These are phyloP conservation scores for Tubosaeta sp. DNA, from an alignment of 768 basidiomycete species.

Conservation along the genomic window DNA sequence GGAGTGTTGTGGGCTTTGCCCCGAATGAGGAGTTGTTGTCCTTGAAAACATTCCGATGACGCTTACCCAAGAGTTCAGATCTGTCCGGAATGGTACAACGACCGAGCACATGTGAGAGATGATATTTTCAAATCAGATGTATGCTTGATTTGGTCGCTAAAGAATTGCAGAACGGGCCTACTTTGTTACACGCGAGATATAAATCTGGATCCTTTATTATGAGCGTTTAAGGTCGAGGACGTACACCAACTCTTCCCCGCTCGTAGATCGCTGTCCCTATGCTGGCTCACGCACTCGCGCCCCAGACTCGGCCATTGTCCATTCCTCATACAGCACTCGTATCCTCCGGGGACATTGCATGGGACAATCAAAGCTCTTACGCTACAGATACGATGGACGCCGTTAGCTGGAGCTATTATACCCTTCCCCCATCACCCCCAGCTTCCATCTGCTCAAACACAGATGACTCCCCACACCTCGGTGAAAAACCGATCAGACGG, in stretches of 20 bases:
- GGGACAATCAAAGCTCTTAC: slow-evolving; percentile 43
- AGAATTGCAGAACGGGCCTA: slow-evolving; percentile 22
- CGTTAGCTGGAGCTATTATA: slow-evolving; percentile 48
- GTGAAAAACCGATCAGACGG: slow-evolving; percentile 48
- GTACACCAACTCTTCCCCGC: slow-evolving; percentile 17
- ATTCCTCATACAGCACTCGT: slow-evolving; percentile 58
- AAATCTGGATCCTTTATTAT: slow-evolving; percentile 24
- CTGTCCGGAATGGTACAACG: slow-evolving; percentile 25
- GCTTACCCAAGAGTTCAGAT: slow-evolving; percentile 26
- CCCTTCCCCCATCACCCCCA: slow-evolving; percentile 46
- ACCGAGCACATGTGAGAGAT: slow-evolving; percentile 30
- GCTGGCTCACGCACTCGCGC: slow-evolving; percentile 11
- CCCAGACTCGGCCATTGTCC: slow-evolving; percentile 33
- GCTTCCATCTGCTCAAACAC: slow-evolving; percentile 41
- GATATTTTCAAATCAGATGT: slow-evolving; percentile 31
- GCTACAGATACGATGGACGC: slow-evolving; percentile 33
- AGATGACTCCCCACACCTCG: slow-evolving; percentile 44
- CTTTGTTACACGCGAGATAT: slow-evolving; percentile 29
- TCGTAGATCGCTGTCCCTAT: slow-evolving; percentile 7
- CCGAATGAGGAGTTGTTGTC: slow-evolving; percentile 14
- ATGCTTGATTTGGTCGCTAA: slow-evolving; percentile 32
- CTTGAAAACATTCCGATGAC: slow-evolving; percentile 16
- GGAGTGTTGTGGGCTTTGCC: slow-evolving; percentile 11
- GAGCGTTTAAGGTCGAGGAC: slow-evolving; percentile 17
- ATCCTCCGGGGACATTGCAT: slow-evolving; percentile 42